Base-by-base conservation (phyloP, 495 filamentous ascomycete genomes). In the Penicillium antarcticum region DNA sequence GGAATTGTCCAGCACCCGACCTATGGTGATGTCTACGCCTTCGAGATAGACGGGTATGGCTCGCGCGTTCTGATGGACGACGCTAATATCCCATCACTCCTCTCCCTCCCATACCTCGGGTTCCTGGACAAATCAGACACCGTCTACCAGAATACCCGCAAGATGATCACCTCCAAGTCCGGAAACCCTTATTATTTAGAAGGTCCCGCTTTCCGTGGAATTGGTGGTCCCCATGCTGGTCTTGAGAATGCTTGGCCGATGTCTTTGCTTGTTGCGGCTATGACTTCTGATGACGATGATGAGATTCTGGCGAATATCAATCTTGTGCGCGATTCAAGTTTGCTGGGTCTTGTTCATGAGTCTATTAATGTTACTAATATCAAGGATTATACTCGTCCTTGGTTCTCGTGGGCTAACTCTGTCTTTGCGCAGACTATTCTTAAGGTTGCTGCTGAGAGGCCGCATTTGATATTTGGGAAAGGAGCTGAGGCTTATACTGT, bases 371-470 rank as follows among this genome's bases (percentile, higher is more conserved):
- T 97, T 10, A 84, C 91, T 41, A 74, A 79, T 40, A 72, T 83
- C 17, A 72, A 69, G 24, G 81, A 87, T 31, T 97, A 94, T 66
- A 96, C 92, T 10, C 77, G 88, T 46, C 87, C 86, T 50, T 98
- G 94, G 94, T 97, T 98, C 66, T 89, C 94, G 11, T 97, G 92
- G 94, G 94, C 94, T 14, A 97, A 97, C 58, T 92, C 89, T 0
- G 90, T 99, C 26, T 97, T 95, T 70, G 88, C 92, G 11, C 88
- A 95, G 73, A 95, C 92, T 5, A 88, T 99, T 42, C 71, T 99
- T 23, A 88, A 97, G 71, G 62, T 97, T 45, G 94, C 91, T 0
- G 81, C 82, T 60, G 74, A 92, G 67, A 90, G 90, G 68, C 94
- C 95, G 12, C 79, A 94, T 70, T 63, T 99, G 52, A 82, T 99